Base-by-base conservation (phyloP, 805 yeast genomes). In the Zygosaccharomyces lentus region DNA sequence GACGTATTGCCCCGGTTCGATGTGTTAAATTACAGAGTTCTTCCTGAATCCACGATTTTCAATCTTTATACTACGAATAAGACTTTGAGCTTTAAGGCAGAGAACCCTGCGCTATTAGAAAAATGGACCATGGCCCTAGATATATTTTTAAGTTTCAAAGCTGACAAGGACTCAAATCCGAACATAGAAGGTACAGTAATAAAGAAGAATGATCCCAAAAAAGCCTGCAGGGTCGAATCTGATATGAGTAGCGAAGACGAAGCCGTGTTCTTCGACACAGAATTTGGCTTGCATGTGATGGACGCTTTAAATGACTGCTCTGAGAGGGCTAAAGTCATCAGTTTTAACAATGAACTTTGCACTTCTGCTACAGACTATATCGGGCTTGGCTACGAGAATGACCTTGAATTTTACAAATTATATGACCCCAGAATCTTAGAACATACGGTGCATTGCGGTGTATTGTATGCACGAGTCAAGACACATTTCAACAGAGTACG, bases 1-100 rank as follows among this genome's bases (percentile, higher is more conserved):
- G 49, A 43, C 25, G 61, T 57, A 2, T 48, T 57, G 17, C 58
- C 58, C 3, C 45, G 48, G 13, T 40, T 37, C 26, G 43, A 51
- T 4, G 41, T 55, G 13, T 37, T 57, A 19, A 50, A 40, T 10
- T 55, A 39, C 41, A 47, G 55, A 26, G 38, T 50, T 3, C 27
- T 37, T 9, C 41, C 24, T 7, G 51, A 51, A n/a, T 38, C 45
- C 13, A 29, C 21, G 19, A 45, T 37, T 29, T 29, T 57, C n/a
- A 51, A 43, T 15, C 32, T 57, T 19, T 57, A 51, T 37, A 50
- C 61, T 9, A 48, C 31, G 21, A 50, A 50, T 10, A 52, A 45
- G 44, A 55, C 57, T 2, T 36, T 52, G 8, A 41, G 41, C 17
- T 49, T 55, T 29, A 49, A 49, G 21, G 41, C 50, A 9, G 45